Evolutionary conservation across 768 basidiomycete species (phyloP), one percentile per base, ranked within the genome.

Genomic region (Tricholoma hemisulphureum): DNA sequence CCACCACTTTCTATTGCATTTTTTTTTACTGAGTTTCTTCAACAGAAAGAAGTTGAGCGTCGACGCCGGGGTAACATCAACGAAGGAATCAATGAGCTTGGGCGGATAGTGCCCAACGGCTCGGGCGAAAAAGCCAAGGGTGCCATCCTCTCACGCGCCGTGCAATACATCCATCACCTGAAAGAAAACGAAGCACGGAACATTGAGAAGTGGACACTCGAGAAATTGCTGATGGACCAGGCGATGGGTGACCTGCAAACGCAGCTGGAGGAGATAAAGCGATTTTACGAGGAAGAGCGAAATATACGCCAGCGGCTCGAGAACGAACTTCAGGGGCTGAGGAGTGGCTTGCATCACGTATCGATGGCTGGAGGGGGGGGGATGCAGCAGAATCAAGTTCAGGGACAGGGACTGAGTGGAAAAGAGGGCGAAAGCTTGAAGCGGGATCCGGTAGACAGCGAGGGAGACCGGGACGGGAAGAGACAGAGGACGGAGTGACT

Each of bases 31-130:
- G 14, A 32, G 23, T 10, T 23, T n/a, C 18, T n/a, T 9, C 61
- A 54, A 52, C 75, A 98, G 95, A 98, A 98, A 92, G 95, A 98
- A 76, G 95, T 98, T 11, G 96, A 99, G 71, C 89, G 96, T 53
- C 85, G 93, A 34, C 88, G 96, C 53, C 82, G 96, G 48, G 95
- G 95, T 16, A 94, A 94, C 63, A 98, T 99, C 75, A 97, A 96
- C 73, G 91, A 95, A 61, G 95, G 95, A 0, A 97, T 99, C 76
- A 93, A 91, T 67, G 89, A 91, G 64, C 86, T 98, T 14, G 89
- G 90, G 0, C 83, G 87, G 0, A 91, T 95, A 63, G 88, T 98
- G 9, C 95, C 95, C 3, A 90, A 87, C 63, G 90, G 87, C 24
- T 86, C 89, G 0, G 91, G 91, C 28, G 91, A 93, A 70, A 91